Base-by-base conservation (phyloP, 2,329 filamentous ascomycete species). In the Torrubiellomyces zombiae region DNA sequence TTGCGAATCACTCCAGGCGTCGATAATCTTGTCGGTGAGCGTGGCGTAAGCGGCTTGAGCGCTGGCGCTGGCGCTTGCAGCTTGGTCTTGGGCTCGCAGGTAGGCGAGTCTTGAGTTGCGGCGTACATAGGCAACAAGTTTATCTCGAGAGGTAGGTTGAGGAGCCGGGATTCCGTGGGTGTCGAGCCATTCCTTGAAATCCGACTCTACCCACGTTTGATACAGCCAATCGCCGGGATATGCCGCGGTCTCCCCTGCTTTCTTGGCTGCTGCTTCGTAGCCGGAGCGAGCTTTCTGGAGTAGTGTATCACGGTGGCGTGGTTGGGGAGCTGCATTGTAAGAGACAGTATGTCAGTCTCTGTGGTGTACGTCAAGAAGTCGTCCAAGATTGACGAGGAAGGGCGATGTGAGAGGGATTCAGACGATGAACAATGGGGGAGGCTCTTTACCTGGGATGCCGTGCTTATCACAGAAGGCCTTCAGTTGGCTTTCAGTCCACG, bases 191-290 rank as follows among this genome's bases (percentile, higher is more conserved):
- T 79, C 67, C 62, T 95, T 95, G 34, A 93, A 58, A 24, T 94
- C 86, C 36, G 85, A 94, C 36, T 93, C 80, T 26, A 79, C 75
- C 89, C 89, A 98, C 6, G 75, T 63, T 32, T 74, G 66, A 47
- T 94, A 98, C 21, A 95, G 59, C 89, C 89, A 95, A 56, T 94
- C 72, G 19, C 89, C 89, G 17, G 89, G 89, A 45, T 95, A 95
- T n/a, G 71, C 56, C 26, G 69, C 57, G 9, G 81, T 76, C 53
- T 94, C 76, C 32, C 80, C 80, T 8, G 50, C 48, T 51, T 72
- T 73, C 51, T 81, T 73, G 10, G 86, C 82, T 29, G 74, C 54
- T 2, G 67, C 54, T 39, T 93, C 79, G 45, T 92, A 95, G 52
- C 72, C 85, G 35, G 76, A 63, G 34, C 86, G 81, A 31, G 74